A percentile compares a stretch with the other conserved stretches of the same genome.
phyloP scores from a whole-genome alignment of 1,139 yeast genomes.

The Scheffersomyces cryptocercus region DNA sequence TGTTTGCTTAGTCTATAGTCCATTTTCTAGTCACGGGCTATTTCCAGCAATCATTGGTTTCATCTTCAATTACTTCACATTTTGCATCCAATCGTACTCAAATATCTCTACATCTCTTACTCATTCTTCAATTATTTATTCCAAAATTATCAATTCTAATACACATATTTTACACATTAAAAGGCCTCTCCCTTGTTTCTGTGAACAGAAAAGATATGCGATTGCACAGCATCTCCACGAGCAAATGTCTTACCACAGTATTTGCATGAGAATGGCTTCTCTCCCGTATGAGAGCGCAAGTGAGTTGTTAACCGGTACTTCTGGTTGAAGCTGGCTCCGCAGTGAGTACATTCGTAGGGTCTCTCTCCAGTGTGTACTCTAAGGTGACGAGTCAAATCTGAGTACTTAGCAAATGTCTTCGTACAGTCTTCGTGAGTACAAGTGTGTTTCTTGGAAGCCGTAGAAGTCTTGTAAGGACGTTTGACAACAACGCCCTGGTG shows the following conservation, averaged over 20 bases:
- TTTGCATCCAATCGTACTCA: too few species aligned
- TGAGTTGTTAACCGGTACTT: constrained; percentile 29
- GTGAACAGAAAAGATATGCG: constrained; percentile 22
- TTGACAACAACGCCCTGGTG: constrained; percentile 7
- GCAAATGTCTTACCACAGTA: constrained; percentile 27
- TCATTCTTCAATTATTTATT: constrained; percentile 1
- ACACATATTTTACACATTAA: neutral
- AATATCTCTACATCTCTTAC: too few species aligned
- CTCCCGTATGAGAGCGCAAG: constrained; percentile 27
- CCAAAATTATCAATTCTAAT: neutral
- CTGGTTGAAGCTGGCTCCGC: constrained; percentile 25
- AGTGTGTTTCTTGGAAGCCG: constrained; percentile 16
- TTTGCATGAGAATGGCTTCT: constrained; percentile 25
- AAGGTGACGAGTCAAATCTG: constrained; percentile 25
- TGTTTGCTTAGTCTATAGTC: too few species aligned
- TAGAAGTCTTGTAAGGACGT: constrained; percentile 14
- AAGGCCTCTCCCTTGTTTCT: constrained; percentile 5
- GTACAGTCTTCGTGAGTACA: constrained; percentile 19
- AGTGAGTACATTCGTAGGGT: constrained; percentile 23
- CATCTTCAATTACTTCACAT: too few species aligned
- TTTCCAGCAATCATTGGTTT: too few species aligned
- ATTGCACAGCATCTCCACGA: constrained; percentile 29
- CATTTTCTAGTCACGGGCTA: too few species aligned
- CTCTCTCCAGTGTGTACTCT: constrained; percentile 29
- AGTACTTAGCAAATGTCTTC: constrained; percentile 20